phyloP scores from a whole-genome alignment of 805 yeast species.

The Zygotorulaspora chibaensis region DNA sequence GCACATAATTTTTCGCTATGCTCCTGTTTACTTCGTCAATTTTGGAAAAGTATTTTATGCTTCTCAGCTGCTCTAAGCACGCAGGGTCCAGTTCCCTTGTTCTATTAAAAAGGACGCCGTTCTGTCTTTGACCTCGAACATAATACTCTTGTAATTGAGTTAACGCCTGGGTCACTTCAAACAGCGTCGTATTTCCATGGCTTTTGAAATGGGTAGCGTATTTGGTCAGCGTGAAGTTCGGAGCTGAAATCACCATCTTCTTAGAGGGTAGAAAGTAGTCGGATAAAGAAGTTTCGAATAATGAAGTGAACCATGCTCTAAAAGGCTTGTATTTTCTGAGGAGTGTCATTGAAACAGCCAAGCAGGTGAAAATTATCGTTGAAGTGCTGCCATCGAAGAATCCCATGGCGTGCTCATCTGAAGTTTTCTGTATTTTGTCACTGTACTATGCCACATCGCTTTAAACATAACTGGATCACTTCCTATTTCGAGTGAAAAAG shows the following conservation, averaged over 20 bases:
- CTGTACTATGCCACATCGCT: too few relatives aligned
- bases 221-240: conserved; percentile 14
- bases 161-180: conserved; percentile 13
- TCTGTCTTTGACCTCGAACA: conserved; percentile 18
- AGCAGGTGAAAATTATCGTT: conserved; percentile 11
- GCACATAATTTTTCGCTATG: conserved; percentile 44
- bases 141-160: conserved; percentile 19
- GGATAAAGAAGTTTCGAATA: conserved; percentile 17
- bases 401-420: conserved; percentile 2
- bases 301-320: conserved; percentile 17
- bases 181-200: conserved; percentile 6
- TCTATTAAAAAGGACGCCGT: conserved; percentile 20
- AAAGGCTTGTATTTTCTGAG: conserved; percentile 22
- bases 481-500: too few relatives aligned
- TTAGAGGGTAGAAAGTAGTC: conserved; percentile 14
- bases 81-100: conserved; percentile 12
- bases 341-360: conserved; percentile 21
- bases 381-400: conserved; percentile 2
- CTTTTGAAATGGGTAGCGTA: conserved; percentile 6
- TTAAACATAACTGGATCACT: too few relatives aligned
- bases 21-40: conserved; percentile 46
- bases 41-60: conserved; percentile 52
- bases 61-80: conserved; percentile 26
- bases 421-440: background rate
- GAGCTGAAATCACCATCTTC: conserved; percentile 10